Conservation (phyloP, 1,139 yeast genomes). For the Kodamaea derodonti region DNA sequence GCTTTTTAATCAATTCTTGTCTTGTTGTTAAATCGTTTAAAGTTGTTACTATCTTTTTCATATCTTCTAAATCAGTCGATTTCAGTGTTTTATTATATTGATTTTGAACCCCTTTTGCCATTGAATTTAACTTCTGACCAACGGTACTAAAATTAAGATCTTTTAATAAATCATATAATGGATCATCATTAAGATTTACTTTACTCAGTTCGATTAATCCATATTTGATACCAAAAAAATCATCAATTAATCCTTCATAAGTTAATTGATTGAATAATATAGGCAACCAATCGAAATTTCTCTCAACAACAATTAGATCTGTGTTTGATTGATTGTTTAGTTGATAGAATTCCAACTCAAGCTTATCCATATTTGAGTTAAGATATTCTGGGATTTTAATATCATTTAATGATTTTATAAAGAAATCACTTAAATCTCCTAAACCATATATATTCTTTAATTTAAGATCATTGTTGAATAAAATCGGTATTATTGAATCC, state of each 20-base stretch:
- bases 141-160: conserved; percentile 76
- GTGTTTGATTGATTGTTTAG: conserved; percentile 39
- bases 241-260: conserved; percentile 80
- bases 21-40: conserved; percentile 64
- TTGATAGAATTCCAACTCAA: conserved; percentile 37
- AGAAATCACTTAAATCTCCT: conserved; percentile 36
- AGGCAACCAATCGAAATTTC: conserved; percentile 70
- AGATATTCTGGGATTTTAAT: conserved; percentile 28
- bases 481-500: conserved; percentile 22
- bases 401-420: conserved; percentile 24
- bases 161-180: conserved; percentile 44
- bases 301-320: conserved; percentile 72
- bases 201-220: conserved; percentile 46
- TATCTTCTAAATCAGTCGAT: conserved; percentile 53
- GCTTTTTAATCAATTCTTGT: conserved; percentile 69
- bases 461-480: conserved; percentile 15
- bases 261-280: conserved; percentile 74
- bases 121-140: conserved; percentile 65
- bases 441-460: conserved; percentile 37
- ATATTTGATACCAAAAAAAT: conserved; percentile 56
- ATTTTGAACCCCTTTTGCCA: conserved; percentile 69
- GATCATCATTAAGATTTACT: conserved; percentile 43
- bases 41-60: conserved; percentile 68
- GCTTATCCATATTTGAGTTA: conserved; percentile 24
- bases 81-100: conserved; percentile 55